phyloP scores from a whole-genome alignment of 305 asterid genomes.

The Rubia tinctorum region DNA sequence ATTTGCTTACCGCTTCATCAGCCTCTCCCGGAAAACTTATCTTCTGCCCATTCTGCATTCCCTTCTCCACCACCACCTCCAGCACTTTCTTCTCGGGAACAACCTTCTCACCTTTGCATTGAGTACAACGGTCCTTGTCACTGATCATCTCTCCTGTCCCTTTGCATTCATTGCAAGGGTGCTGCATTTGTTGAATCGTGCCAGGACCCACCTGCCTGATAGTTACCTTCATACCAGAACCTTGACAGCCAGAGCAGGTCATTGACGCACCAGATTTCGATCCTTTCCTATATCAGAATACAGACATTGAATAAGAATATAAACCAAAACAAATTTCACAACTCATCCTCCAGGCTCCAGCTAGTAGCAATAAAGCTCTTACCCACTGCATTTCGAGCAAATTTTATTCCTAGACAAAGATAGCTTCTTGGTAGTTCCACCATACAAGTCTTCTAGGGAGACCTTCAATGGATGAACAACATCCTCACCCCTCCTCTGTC shows the following conservation, averaged over 20 bases:
- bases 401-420: constrained; percentile 47
- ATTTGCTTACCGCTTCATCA: constrained; percentile 44
- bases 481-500: constrained; percentile 54
- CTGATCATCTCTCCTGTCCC: constrained; percentile 52
- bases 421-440: constrained; percentile 48
- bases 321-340: neutral
- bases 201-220: constrained; percentile 53
- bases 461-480: constrained; percentile 52
- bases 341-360: no score
- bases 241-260: constrained; percentile 52
- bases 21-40: constrained; percentile 57
- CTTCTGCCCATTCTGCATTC: constrained; percentile 61
- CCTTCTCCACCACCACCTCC: constrained; percentile 56
- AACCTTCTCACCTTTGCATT: constrained; percentile 58
- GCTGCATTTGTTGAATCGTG: constrained; percentile 66
- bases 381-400: constrained; percentile 53
- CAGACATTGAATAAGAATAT: neutral
- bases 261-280: constrained; percentile 53
- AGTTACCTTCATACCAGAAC: constrained; percentile 52
- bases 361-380: neutral
- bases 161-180: constrained; percentile 47
- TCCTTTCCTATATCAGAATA: constrained; percentile 37
- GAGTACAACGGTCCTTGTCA: constrained; percentile 47
- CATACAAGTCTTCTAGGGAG: constrained; percentile 47
- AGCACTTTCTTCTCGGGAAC: constrained; percentile 53